phyloP scores from a whole-genome alignment of 495 filamentous ascomycete species.

The Echria macrotheca region DNA sequence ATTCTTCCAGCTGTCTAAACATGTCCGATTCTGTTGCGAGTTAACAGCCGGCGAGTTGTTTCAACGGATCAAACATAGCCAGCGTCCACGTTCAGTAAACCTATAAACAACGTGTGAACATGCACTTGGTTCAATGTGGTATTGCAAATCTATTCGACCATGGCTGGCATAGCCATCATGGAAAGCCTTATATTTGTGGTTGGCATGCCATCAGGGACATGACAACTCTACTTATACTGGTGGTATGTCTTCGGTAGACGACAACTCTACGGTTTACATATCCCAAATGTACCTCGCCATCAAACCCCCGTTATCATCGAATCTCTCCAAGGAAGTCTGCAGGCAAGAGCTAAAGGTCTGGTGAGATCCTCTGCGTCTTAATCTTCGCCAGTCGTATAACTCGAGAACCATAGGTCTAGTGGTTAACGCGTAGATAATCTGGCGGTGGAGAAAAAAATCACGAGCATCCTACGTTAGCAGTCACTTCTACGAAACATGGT shows the following conservation, averaged over 20 bases:
- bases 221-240: no score
- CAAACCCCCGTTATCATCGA: conserved; percentile 58
- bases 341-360: conserved; percentile 48
- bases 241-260: not conserved
- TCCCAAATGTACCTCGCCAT: conserved; percentile 63
- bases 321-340: conserved; percentile 59
- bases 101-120: no score
- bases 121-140: no score
- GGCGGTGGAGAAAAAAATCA: conserved; percentile 35
- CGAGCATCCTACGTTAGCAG: conserved; percentile 1
- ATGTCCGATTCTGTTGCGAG: no score
- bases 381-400: conserved; percentile 76
- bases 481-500: conserved; percentile 5
- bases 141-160: no score
- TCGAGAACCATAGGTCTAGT: conserved; percentile 56
- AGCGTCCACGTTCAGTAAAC: no score
- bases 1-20: no score
- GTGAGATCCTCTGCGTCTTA: conserved; percentile 40
- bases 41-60: no score
- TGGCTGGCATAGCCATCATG: no score
- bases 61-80: no score
- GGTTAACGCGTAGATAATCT: conserved; percentile 72
- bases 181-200: no score
- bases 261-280: not conserved
- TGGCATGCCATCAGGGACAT: no score